phyloP scores from a whole-genome alignment of 805 yeast genomes.

The Wickerhamiella domercqiae region DNA sequence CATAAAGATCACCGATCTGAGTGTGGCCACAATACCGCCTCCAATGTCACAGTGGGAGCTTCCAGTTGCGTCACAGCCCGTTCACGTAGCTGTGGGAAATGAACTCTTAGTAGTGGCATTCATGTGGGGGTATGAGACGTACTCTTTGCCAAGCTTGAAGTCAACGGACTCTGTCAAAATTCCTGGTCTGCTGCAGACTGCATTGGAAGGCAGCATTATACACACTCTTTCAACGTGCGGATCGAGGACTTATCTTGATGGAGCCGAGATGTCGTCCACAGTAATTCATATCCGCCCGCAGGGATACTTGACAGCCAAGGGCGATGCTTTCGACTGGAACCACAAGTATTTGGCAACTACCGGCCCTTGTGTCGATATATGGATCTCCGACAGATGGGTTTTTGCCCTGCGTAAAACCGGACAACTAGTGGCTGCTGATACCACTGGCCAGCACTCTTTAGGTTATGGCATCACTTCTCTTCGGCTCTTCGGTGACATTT shows the following conservation, averaged over 20 bases:
- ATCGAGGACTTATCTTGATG: not conserved
- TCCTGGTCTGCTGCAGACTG: not conserved
- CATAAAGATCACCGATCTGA: slow-evolving; percentile 64
- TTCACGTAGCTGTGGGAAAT: slow-evolving; percentile 37
- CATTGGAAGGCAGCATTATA: not conserved
- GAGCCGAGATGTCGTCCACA: not conserved
- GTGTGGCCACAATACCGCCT: slow-evolving; percentile 84
- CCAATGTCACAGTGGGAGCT: slow-evolving; percentile 68
- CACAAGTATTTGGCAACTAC: slow-evolving; percentile 26
- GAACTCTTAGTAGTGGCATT: not conserved
- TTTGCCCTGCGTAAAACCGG: slow-evolving; percentile 71
- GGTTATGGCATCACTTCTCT: slow-evolving; percentile 71
- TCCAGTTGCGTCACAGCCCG: slow-evolving; percentile 42
- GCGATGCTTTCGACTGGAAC: slow-evolving; percentile 3
- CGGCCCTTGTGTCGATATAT: slow-evolving; percentile 47
- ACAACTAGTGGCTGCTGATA: slow-evolving; percentile 28
- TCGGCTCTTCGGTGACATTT: slow-evolving; percentile 45
- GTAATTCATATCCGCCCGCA: not conserved
- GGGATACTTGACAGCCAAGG: slow-evolving; percentile 6
- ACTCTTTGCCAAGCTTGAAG: slow-evolving; percentile 6
- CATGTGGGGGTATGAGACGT: not conserved
- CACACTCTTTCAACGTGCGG: not conserved
- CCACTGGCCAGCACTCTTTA: not conserved
- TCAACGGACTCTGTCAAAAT: slow-evolving; percentile 26
- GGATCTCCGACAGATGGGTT: slow-evolving; percentile 20